phyloP scores from a whole-genome alignment of 805 yeast species.

The Ogataea pini region DNA sequence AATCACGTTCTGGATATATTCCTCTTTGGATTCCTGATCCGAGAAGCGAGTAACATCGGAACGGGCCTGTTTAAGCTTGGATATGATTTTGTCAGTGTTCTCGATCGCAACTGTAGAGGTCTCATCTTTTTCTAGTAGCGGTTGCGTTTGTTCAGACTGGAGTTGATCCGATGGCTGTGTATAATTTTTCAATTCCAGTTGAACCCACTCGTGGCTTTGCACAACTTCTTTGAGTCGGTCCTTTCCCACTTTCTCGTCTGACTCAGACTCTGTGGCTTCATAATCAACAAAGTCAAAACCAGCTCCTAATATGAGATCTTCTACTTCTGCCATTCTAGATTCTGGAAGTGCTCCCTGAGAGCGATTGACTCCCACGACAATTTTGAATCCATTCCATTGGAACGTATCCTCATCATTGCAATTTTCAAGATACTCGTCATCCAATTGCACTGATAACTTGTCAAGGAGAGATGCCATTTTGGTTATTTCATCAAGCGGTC shows the following conservation, averaged over 20 bases:
- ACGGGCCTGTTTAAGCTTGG: conserved; percentile 40
- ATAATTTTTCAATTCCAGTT: conserved; percentile 17
- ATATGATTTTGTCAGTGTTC: conserved; percentile 37
- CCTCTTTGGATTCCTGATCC: conserved; percentile 31
- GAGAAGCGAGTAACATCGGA: conserved; percentile 29
- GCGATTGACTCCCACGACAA: conserved; percentile 36
- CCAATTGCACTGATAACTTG: conserved; percentile 18
- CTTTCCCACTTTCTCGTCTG: conserved; percentile 14
- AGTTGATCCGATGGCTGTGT: not conserved
- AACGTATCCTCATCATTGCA: conserved; percentile 14
- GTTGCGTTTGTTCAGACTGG: not conserved
- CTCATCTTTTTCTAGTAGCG: conserved; percentile 1
- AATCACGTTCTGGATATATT: conserved; percentile 39
- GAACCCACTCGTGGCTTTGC: conserved; percentile 47
- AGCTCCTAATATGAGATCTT: conserved; percentile 38
- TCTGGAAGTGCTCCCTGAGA: conserved; percentile 3
- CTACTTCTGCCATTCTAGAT: conserved; percentile 32
- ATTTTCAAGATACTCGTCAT: conserved; percentile 27
- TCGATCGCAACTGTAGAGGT: not conserved
- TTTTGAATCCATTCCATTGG: conserved; percentile 39
- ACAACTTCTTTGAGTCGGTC: conserved; percentile 43
- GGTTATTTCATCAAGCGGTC: conserved; percentile 3
- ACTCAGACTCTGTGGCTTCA: conserved; percentile 29
- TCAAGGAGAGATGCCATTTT: conserved; percentile 26
- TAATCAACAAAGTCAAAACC: conserved; percentile 48